These are phyloP conservation scores for Solanum paucissectum DNA, from an alignment of 257 asterid species.

Conservation along the genomic window DNA sequence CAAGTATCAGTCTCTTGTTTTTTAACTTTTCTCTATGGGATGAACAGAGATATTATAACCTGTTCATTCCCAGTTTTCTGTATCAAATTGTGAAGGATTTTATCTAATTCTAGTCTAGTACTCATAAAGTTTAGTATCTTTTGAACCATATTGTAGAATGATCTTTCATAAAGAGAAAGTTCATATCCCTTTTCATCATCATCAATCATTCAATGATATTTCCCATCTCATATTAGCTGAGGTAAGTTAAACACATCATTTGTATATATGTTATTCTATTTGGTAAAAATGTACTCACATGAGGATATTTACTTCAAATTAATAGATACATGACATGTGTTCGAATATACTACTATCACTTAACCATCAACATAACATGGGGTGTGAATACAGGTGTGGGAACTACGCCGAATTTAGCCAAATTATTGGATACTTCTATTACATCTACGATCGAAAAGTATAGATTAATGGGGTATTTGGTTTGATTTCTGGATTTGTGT, in stretches of 20 bases:
- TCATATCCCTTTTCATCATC: neutral
- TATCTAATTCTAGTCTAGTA: neutral
- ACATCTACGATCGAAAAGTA: neutral
- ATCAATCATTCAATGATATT: neutral
- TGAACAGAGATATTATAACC: neutral
- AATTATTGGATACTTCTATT: neutral
- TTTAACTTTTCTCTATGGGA: neutral
- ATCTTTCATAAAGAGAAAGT: neutral
- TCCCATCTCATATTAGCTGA: neutral
- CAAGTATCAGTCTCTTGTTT: neutral
- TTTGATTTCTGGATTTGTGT: neutral
- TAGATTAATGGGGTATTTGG: neutral
- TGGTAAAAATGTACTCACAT: neutral
- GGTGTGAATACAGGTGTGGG: neutral
- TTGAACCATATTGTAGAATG: neutral
- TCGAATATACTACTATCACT: neutral
- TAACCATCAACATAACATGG: neutral
- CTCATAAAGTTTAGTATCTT: neutral
- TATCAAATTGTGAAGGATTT: neutral
- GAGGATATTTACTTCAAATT: neutral
- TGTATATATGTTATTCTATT: neutral
- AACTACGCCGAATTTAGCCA: neutral
- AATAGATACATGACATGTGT: neutral
- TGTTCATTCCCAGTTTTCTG: neutral
- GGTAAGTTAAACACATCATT: neutral